These are phyloP conservation scores for Pistacia vera DNA, from an alignment of 345 rosid species.

Conservation along the genomic window DNA sequence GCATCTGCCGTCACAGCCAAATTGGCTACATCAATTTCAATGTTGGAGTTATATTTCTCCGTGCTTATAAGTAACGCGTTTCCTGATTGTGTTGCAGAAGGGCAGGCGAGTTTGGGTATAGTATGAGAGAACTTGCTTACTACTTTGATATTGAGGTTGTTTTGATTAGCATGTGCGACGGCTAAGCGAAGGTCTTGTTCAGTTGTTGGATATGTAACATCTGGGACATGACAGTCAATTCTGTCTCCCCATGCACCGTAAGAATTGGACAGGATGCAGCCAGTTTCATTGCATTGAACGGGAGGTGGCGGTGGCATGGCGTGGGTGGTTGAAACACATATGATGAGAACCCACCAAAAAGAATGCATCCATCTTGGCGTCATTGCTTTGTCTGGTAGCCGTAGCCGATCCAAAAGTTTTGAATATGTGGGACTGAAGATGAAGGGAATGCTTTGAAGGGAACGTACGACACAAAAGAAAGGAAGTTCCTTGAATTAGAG, in stretches of 20 bases:
- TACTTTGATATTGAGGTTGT: slow-evolving; percentile 64
- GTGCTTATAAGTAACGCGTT: slow-evolving; percentile 72
- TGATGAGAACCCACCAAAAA: neutral
- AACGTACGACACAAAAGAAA: neutral
- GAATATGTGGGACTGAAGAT: neutral
- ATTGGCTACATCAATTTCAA: slow-evolving; percentile 49
- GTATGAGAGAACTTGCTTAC: slow-evolving; percentile 79
- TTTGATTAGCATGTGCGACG: slow-evolving; percentile 57
- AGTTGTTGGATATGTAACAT: slow-evolving; percentile 58
- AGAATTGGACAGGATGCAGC: slow-evolving; percentile 66
- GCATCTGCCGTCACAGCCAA: slow-evolving; percentile 69
- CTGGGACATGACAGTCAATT: slow-evolving; percentile 48
- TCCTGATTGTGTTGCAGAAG: slow-evolving; percentile 22
- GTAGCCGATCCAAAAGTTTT: neutral
- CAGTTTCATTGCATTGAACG: slow-evolving; percentile 49
- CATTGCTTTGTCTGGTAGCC: neutral
- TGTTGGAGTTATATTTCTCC: slow-evolving; percentile 39
- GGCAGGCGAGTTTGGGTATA: slow-evolving; percentile 86
- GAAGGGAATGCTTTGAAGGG: slow-evolving; percentile 16
- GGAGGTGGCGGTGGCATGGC: slow-evolving; percentile 65
- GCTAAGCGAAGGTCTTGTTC: slow-evolving; percentile 67
- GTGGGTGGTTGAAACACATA: slow-evolving; percentile 14
- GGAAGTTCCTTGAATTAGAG: slow-evolving; percentile 2
- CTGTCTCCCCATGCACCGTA: slow-evolving; percentile 87
- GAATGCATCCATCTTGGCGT: slow-evolving; percentile 16